These are phyloP conservation scores for Backusella australiensis DNA, from an alignment of 192 early-diverging fungal species.

Conservation along the genomic window DNA sequence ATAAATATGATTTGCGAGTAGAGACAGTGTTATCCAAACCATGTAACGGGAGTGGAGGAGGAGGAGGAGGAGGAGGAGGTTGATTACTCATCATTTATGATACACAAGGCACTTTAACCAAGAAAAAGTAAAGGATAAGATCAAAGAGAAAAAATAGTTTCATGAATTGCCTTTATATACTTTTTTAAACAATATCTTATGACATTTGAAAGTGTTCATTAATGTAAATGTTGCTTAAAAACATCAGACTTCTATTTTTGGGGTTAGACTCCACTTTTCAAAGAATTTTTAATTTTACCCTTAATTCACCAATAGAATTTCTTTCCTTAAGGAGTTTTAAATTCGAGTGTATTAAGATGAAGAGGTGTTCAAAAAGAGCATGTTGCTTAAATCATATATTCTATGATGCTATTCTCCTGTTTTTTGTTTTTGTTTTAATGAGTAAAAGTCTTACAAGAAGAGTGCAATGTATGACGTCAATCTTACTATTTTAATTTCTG, in stretches of 20 bases:
- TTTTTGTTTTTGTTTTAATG: neutral
- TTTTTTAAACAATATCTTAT: neutral
- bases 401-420: neutral
- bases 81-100: neutral
- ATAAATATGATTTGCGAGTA: neutral
- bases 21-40: neutral
- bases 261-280: neutral
- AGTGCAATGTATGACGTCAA: neutral
- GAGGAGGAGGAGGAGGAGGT: neutral
- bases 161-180: neutral
- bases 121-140: neutral
- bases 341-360: neutral
- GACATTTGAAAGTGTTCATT: neutral
- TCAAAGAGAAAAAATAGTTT: neutral
- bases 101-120: neutral
- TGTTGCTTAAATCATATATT: neutral
- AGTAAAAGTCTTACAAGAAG: neutral
- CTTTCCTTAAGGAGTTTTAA: neutral
- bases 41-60: neutral
- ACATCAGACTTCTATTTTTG: neutral
- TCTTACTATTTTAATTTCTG: neutral
- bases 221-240: neutral
- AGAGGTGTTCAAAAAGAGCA: neutral
- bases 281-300: neutral
- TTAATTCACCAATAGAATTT: neutral